phyloP scores from a whole-genome alignment of 2,329 filamentous ascomycete genomes.

The Talaromyces sp. region DNA sequence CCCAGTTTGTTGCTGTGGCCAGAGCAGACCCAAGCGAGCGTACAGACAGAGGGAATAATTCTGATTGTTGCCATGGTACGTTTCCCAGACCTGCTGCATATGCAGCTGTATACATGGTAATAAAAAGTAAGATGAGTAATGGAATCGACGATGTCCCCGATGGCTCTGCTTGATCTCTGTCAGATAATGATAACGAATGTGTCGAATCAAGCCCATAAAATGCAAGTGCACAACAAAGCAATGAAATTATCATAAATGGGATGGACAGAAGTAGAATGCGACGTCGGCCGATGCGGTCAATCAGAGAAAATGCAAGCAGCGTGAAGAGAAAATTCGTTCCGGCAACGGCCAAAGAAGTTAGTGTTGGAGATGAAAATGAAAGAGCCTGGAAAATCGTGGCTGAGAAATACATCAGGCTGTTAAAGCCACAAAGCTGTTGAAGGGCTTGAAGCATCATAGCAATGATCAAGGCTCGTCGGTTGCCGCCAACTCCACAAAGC shows the following conservation, averaged over 20 bases:
- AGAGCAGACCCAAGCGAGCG: constrained; percentile 60
- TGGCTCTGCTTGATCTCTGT: constrained; percentile 18
- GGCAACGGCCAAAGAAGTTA: constrained; percentile 75
- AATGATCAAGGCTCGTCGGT: constrained; percentile 69
- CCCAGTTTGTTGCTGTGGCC: constrained; percentile 77
- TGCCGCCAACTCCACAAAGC: constrained; percentile 41
- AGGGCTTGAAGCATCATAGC: constrained; percentile 81
- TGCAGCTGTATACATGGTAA: constrained; percentile 77
- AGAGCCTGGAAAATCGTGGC: constrained; percentile 75
- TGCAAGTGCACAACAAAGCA: constrained; percentile 65
- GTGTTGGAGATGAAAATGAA: constrained; percentile 71
- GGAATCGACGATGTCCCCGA: constrained; percentile 26
- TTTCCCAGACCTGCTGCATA: constrained; percentile 87
- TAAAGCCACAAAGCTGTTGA: constrained; percentile 87
- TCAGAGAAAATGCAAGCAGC: constrained; percentile 66
- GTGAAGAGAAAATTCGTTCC: constrained; percentile 80
- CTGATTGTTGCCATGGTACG: constrained; percentile 94
- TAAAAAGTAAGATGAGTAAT: constrained; percentile 63
- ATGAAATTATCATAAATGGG: constrained; percentile 73
- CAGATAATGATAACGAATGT: constrained; percentile 18
- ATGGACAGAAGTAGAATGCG: constrained; percentile 78
- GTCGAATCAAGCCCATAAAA: constrained; percentile 62
- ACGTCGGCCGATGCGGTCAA: constrained; percentile 74
- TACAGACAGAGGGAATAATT: constrained; percentile 70
- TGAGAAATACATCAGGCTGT: constrained; percentile 89